phyloP scores from a whole-genome alignment of 78 protist species.

The Cavenderia fasciculata region DNA sequence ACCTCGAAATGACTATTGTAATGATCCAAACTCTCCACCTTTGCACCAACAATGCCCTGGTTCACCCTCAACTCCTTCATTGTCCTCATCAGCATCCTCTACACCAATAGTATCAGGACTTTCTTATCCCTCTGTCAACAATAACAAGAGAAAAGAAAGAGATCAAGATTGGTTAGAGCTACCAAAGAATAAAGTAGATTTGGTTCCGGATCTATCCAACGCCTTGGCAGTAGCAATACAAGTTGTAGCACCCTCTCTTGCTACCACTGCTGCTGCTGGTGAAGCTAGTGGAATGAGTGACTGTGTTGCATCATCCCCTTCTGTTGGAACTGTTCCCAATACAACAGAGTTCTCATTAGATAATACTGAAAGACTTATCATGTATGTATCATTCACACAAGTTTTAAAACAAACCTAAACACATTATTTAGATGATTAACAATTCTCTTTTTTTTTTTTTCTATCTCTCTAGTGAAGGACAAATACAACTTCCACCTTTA shows the following conservation, averaged over 20 bases:
- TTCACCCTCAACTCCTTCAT: background rate
- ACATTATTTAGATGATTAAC: background rate
- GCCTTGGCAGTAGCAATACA: conserved; percentile 3
- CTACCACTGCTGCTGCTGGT: conserved; percentile 6
- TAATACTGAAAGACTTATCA: conserved; percentile 30
- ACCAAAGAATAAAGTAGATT: conserved; percentile 14
- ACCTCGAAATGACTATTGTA: background rate
- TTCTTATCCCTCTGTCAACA: no score
- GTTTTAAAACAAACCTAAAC: background rate
- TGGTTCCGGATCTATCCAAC: conserved; percentile 63
- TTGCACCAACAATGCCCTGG: background rate
- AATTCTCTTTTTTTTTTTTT: background rate
- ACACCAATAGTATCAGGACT: no score
- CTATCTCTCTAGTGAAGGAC: conserved; percentile 26
- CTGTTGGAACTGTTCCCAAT: conserved; percentile 30
- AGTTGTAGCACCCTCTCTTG: background rate
- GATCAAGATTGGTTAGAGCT: conserved; percentile 53
- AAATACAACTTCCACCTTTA: conserved; percentile 70
- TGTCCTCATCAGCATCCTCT: background rate
- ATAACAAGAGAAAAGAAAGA: conserved; percentile 6
- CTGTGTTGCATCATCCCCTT: no score
- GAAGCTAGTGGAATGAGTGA: background rate
- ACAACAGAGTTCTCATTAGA: background rate
- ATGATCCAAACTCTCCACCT: background rate
- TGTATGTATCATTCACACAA: background rate